Evolutionary conservation across 768 basidiomycete species (phyloP).

Genomic region (Steccherinum ochraceum): DNA sequence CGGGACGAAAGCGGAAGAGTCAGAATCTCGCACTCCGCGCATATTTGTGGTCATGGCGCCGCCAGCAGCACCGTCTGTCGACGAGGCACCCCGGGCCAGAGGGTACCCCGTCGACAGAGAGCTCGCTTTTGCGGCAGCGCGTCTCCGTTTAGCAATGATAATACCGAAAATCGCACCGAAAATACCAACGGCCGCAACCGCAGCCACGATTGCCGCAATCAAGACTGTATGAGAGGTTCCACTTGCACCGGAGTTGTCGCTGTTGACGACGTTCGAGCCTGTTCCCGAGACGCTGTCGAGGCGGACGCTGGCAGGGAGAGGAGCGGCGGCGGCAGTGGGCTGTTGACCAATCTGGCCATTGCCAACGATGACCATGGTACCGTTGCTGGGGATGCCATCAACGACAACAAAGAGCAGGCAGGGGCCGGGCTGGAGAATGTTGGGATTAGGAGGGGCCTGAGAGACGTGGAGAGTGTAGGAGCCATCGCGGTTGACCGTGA

Average conservation of each 20-base stretch:
- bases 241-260: constrained; percentile 10
- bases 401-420: constrained; percentile 78
- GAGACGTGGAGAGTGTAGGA: constrained; percentile 73
- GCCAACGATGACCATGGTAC: constrained; percentile 71
- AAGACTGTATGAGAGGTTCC: constrained; percentile 34
- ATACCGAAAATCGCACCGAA: constrained; percentile 50
- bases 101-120: constrained; percentile 31
- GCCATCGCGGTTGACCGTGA: constrained; percentile 72
- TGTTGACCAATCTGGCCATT: constrained; percentile 74
- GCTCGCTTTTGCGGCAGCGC: constrained; percentile 25
- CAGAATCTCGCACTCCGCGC: constrained; percentile 40
- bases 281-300: constrained; percentile 30
- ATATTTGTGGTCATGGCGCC: constrained; percentile 18
- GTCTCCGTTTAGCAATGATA: constrained; percentile 44
- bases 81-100: constrained; percentile 25
- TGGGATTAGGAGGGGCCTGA: constrained; percentile 79
- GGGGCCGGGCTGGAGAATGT: constrained; percentile 87
- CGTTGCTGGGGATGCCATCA: constrained; percentile 79
- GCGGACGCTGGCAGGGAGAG: constrained; percentile 46
- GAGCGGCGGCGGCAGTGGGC: constrained; percentile 35
- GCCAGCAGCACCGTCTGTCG: constrained; percentile 22
- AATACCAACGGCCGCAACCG: constrained; percentile 43
- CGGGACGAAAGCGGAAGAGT: constrained; percentile 70
- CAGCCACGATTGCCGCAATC: constrained; percentile 46
- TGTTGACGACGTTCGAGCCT: constrained; percentile 21